Evolutionary conservation across 257 asterid species (phyloP).

Genomic region (Ballota nigra): DNA sequence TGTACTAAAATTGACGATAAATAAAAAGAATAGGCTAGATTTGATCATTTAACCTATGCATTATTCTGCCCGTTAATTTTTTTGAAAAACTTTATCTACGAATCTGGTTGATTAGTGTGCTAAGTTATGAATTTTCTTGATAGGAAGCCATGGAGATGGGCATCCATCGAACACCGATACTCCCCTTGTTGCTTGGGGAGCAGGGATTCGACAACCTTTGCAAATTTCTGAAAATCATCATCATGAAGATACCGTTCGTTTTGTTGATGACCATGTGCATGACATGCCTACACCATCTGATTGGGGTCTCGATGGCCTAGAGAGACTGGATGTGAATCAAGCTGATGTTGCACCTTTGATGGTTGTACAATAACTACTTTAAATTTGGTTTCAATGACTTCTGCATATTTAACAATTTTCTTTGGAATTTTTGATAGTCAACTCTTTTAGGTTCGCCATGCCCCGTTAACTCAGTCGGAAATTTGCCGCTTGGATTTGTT

Average conservation of each 20-base stretch:
- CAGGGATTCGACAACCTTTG: conserved; percentile 67
- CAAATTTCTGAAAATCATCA: conserved; percentile 44
- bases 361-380: conserved; percentile 49
- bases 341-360: conserved; percentile 97
- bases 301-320: conserved; percentile 88
- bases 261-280: conserved; percentile 85
- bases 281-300: conserved; percentile 85
- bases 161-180: conserved; percentile 95
- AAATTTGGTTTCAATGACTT: conserved; percentile 14
- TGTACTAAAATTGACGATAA: no score
- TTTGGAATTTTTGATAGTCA: conserved; percentile 56
- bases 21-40: no score
- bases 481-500: conserved; percentile 78
- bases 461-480: conserved; percentile 94
- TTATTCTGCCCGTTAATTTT: conserved; percentile 6
- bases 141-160: conserved; percentile 99
- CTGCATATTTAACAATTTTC: conserved; percentile 22
- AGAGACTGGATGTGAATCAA: conserved; percentile 95
- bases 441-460: conserved; percentile 92
- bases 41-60: no score
- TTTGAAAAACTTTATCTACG: not conserved
- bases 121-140: conserved; percentile 25
- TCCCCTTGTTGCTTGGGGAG: conserved; percentile 99
- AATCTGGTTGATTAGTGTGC: not conserved
- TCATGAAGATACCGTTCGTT: conserved; percentile 44